phyloP scores from a whole-genome alignment of 2,329 filamentous ascomycete species.

The Bipolaris bicolor region DNA sequence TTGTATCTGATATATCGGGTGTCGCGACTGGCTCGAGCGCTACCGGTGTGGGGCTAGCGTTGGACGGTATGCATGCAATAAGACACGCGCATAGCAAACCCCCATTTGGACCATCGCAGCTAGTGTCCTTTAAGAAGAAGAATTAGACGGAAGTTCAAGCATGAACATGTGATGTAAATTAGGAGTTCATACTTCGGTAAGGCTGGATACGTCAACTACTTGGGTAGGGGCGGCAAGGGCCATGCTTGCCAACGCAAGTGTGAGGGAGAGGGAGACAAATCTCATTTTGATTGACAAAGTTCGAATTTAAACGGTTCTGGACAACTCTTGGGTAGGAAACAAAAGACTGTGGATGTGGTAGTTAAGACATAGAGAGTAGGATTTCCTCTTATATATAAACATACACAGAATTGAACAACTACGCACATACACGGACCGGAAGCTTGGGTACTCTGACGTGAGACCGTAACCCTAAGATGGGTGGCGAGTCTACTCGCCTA shows the following conservation, averaged over 20 bases:
- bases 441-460: too few species aligned
- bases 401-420: too few species aligned
- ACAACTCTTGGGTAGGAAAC: background rate
- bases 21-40: too few species aligned
- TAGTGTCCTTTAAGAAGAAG: background rate
- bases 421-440: too few species aligned
- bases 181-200: background rate
- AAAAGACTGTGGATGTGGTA: background rate
- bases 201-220: background rate
- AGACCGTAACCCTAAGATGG: too few species aligned
- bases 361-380: too few species aligned
- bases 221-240: background rate
- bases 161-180: background rate
- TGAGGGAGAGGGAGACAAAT: background rate
- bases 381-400: too few species aligned
- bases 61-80: background rate
- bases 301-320: background rate
- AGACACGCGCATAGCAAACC: background rate
- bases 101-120: background rate
- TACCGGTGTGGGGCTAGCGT: too few species aligned
- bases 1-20: too few species aligned
- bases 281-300: background rate
- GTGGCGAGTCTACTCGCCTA: too few species aligned
- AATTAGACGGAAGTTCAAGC: background rate
- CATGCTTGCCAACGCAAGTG: background rate